Evolutionary conservation across 768 basidiomycete species (phyloP).

Genomic region (Leccinum ochraceum): DNA sequence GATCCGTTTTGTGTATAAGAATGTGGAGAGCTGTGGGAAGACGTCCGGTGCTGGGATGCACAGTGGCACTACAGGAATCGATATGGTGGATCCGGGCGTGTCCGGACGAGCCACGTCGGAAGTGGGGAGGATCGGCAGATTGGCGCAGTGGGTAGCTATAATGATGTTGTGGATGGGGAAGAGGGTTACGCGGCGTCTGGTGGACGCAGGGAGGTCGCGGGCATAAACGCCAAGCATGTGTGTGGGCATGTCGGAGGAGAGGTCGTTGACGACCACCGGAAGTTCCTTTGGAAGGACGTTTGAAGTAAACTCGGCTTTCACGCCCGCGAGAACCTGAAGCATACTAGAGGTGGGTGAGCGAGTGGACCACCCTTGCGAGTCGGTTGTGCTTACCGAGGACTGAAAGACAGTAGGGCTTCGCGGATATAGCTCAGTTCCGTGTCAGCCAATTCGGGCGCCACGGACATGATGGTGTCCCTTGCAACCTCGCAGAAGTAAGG

Average conservation of each 20-base stretch:
- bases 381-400: constrained; percentile 24
- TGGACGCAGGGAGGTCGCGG: constrained; percentile 21
- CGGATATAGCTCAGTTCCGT: constrained; percentile 28
- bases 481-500: constrained; percentile 18
- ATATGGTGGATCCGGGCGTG: constrained; percentile 19
- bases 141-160: constrained; percentile 32
- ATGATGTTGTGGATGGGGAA: constrained; percentile 41
- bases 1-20: constrained; percentile 68
- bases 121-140: constrained; percentile 25
- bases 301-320: constrained; percentile 21
- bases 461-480: constrained; percentile 14
- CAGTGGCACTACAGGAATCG: constrained; percentile 67
- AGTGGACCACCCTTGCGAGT: neutral
- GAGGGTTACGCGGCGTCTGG: constrained; percentile 35
- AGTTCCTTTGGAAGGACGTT: constrained; percentile 33
- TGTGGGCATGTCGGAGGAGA: constrained; percentile 35
- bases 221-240: constrained; percentile 35
- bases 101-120: constrained; percentile 18
- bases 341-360: constrained; percentile 26
- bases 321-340: constrained; percentile 32
- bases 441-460: constrained; percentile 30
- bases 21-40: constrained; percentile 63
- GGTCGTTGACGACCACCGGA: constrained; percentile 25
- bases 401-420: constrained; percentile 29
- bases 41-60: constrained; percentile 70